These are phyloP conservation scores for Rhizopogon sp. DNA, from an alignment of 768 basidiomycete genomes.

Conservation along the genomic window DNA sequence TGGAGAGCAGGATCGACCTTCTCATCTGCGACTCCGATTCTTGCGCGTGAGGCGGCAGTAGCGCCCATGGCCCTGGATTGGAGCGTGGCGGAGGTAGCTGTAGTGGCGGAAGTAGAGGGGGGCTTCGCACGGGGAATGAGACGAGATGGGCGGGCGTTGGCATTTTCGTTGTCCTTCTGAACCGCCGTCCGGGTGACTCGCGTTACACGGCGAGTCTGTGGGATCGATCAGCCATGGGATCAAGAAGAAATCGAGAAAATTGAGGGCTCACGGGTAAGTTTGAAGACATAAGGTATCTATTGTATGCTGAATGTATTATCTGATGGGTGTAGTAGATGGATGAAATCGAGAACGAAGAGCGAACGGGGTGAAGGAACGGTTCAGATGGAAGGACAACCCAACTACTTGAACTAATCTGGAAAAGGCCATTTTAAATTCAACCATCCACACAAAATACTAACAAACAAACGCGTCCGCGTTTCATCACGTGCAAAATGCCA, in stretches of 20 bases:
- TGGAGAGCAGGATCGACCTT: slow-evolving; percentile 42
- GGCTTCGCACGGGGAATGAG: slow-evolving; percentile 59
- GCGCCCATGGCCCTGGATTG: slow-evolving; percentile 38
- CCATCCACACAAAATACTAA: slow-evolving; percentile 29
- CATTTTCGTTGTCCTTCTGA: slow-evolving; percentile 65
- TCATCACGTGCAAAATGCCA: slow-evolving; percentile 24
- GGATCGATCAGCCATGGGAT: background rate
- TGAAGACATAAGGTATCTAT: slow-evolving; percentile 28
- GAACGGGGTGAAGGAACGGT: background rate
- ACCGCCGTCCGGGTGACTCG: slow-evolving; percentile 48
- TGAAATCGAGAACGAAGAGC: slow-evolving; percentile 7
- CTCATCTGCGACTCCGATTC: slow-evolving; percentile 23
- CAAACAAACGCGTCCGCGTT: slow-evolving; percentile 36
- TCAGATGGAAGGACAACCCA: slow-evolving; percentile 5
- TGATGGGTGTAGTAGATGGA: slow-evolving; percentile 4
- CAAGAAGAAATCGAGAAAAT: background rate
- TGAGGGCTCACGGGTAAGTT: slow-evolving; percentile 39
- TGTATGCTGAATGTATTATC: slow-evolving; percentile 1
- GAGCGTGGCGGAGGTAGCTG: slow-evolving; percentile 27
- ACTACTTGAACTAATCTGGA: slow-evolving; percentile 13
- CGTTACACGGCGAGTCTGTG: slow-evolving; percentile 61
- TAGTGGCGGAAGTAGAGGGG: slow-evolving; percentile 32
- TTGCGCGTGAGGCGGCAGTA: slow-evolving; percentile 32
- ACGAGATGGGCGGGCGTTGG: slow-evolving; percentile 57
- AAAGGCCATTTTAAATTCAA: slow-evolving; percentile 28